Percentiles rank a stretch among this genome's conserved stretches.
These are phyloP conservation scores for Leccinum boreale DNA, from an alignment of 768 basidiomycete species.

Conservation along the genomic window DNA sequence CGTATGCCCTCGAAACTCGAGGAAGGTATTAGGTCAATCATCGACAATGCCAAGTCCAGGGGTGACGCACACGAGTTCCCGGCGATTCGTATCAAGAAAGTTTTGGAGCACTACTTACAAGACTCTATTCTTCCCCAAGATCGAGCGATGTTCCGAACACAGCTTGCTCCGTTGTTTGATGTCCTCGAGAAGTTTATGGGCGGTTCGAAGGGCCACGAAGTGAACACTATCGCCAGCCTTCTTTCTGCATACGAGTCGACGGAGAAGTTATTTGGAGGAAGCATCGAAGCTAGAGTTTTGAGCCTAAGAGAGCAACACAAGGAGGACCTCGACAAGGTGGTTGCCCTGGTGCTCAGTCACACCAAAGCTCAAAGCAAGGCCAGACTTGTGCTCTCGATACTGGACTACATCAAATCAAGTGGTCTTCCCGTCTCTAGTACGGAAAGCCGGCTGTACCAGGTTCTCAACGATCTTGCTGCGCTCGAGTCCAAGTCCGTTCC, in stretches of 20 bases:
- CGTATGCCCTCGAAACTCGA: conserved; percentile 93
- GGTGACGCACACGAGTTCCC: conserved; percentile 85
- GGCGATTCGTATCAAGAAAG: conserved; percentile 77
- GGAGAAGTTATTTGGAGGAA: conserved; percentile 90
- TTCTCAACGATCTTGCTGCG: conserved; percentile 76
- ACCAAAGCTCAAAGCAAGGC: conserved; percentile 93
- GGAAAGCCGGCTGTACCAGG: conserved; percentile 71
- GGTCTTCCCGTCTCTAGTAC: conserved; percentile 71
- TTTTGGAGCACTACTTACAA: conserved; percentile 80
- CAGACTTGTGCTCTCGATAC: conserved; percentile 78
- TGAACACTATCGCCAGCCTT: conserved; percentile 69
- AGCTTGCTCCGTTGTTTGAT: conserved; percentile 67
- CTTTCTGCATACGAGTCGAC: conserved; percentile 79
- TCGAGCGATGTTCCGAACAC: conserved; percentile 70
- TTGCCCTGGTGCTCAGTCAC: conserved; percentile 86
- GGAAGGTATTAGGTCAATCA: conserved; percentile 72
- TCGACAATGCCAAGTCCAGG: conserved; percentile 75
- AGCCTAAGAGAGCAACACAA: conserved; percentile 89
- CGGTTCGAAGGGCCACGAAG: conserved; percentile 87
- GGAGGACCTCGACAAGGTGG: conserved; percentile 86
- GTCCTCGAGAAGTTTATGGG: conserved; percentile 75
- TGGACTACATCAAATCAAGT: conserved; percentile 87
- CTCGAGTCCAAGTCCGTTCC: conserved; percentile 80
- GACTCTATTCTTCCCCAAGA: conserved; percentile 81
- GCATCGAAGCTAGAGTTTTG: conserved; percentile 89